phyloP scores from a whole-genome alignment of 1,284 basidiomycete genomes.

The Ustilago nuda region DNA sequence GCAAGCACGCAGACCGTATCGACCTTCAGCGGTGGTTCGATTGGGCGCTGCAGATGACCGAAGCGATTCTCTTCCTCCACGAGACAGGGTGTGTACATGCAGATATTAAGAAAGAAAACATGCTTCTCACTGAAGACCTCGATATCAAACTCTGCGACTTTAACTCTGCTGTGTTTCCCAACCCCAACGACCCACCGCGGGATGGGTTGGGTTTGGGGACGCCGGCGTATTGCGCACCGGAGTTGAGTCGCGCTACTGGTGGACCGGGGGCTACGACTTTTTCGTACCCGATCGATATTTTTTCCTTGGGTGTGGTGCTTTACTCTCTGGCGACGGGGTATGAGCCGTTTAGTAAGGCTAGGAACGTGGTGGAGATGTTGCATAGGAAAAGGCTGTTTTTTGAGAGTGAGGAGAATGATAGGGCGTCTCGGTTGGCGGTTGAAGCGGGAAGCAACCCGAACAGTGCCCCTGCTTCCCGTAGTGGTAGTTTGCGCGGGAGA shows the following conservation, averaged over 20 bases:
- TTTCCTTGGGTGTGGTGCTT: constrained; percentile 64
- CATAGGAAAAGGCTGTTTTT: constrained; percentile 65
- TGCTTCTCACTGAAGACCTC: constrained; percentile 60
- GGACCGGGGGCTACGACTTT: constrained; percentile 43
- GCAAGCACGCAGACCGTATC: constrained; percentile 43
- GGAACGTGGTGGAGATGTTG: constrained; percentile 64
- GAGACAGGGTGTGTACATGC: constrained; percentile 62
- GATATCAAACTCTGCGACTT: constrained; percentile 66
- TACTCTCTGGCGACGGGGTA: constrained; percentile 65
- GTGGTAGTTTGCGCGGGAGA: constrained; percentile 44
- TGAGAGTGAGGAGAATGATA: constrained; percentile 64
- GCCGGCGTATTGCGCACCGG: constrained; percentile 66
- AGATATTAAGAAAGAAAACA: constrained; percentile 68
- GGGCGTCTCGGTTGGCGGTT: constrained; percentile 51
- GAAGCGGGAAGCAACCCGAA: constrained; percentile 47
- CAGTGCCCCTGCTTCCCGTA: constrained; percentile 44
- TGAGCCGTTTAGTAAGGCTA: constrained; percentile 60
- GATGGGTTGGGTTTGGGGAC: constrained; percentile 65
- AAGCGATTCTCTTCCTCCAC: constrained; percentile 61
- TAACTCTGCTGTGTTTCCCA: constrained; percentile 66
- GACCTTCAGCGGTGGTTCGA: constrained; percentile 55
- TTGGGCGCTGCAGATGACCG: constrained; percentile 62
- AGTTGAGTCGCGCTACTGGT: constrained; percentile 56
- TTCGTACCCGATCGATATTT: constrained; percentile 64
- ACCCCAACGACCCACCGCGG: constrained; percentile 54